Conservation (phyloP, 73 alveolate genomes). For the Urostyla sp. region DNA sequence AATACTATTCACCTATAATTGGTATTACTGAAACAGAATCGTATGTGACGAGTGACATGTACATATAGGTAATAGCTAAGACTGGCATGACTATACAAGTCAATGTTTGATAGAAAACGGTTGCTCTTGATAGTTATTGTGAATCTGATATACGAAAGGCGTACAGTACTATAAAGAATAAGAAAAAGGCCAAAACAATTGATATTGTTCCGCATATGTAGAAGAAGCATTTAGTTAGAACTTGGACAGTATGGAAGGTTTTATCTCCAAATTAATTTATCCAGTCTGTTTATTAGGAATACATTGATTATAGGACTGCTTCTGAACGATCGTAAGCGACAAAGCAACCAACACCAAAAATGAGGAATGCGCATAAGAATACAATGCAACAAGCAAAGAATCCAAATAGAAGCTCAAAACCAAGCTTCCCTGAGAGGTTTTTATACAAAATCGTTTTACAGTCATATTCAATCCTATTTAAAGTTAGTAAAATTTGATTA, state of each 20-base stretch:
- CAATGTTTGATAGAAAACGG: conserved; percentile 3
- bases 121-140: no score
- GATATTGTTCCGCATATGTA: no score
- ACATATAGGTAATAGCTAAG: not conserved
- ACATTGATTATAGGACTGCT: conserved; percentile 6
- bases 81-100: conserved; percentile 6
- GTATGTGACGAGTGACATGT: not conserved
- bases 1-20: conserved; percentile 5
- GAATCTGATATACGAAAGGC: no score
- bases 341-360: not conserved
- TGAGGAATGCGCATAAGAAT: not conserved
- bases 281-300: not conserved
- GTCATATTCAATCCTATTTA: conserved; percentile 24
- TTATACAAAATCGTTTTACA: not conserved
- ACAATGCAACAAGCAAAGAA: not conserved
- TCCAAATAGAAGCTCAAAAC: not conserved
- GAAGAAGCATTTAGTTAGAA: no score
- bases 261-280: not conserved
- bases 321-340: not conserved
- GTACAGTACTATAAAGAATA: no score
- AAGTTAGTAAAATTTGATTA: not conserved
- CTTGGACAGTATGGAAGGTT: no score
- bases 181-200: no score
- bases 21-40: conserved; percentile 1
- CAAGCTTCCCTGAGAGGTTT: conserved; percentile 21